Percentiles rank a stretch among this genome's conserved stretches.
Evolutionary conservation across 164 flowering plant species (phyloP).

Genomic region (Dillenia turbinata): DNA sequence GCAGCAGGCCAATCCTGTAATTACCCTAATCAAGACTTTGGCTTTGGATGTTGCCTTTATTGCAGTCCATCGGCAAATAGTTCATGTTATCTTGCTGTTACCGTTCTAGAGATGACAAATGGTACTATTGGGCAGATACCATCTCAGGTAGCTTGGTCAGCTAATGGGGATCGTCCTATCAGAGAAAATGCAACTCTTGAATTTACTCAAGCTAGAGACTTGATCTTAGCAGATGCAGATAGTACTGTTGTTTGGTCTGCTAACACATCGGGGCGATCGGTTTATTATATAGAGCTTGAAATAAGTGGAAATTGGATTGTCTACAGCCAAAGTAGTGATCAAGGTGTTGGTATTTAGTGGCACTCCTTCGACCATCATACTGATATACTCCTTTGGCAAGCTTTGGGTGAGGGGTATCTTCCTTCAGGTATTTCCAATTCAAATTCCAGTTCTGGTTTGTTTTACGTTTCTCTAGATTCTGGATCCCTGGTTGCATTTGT

Average conservation of each 20-base stretch:
- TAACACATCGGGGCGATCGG: slow-evolving; percentile 17
- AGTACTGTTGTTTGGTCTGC: slow-evolving; percentile 32
- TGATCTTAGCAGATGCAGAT: slow-evolving; percentile 23
- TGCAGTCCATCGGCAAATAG: too few relatives aligned
- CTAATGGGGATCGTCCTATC: slow-evolving; percentile 20
- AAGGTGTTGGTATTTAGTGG: slow-evolving; percentile 9
- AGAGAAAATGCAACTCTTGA: slow-evolving; percentile 16
- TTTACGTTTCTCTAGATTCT: slow-evolving; percentile 1
- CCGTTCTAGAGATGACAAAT: too few relatives aligned
- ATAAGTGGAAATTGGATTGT: slow-evolving; percentile 21
- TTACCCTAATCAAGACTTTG: too few relatives aligned
- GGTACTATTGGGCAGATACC: neutral
- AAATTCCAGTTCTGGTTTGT: slow-evolving; percentile 13
- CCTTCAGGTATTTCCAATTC: slow-evolving; percentile 13
- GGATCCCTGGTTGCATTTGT: too few relatives aligned
- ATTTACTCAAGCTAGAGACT: slow-evolving; percentile 19
- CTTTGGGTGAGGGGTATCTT: slow-evolving; percentile 12
- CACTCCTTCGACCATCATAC: slow-evolving; percentile 32
- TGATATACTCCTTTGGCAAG: slow-evolving; percentile 17
- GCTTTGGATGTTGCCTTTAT: too few relatives aligned
- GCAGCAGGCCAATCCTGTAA: too few relatives aligned
- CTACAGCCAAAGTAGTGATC: neutral
- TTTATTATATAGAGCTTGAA: slow-evolving; percentile 17
- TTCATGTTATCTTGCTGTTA: too few relatives aligned
- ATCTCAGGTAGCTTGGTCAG: slow-evolving; percentile 14